phyloP scores from a whole-genome alignment of 495 filamentous ascomycete genomes.

The Aspergillus sclerotioniger region DNA sequence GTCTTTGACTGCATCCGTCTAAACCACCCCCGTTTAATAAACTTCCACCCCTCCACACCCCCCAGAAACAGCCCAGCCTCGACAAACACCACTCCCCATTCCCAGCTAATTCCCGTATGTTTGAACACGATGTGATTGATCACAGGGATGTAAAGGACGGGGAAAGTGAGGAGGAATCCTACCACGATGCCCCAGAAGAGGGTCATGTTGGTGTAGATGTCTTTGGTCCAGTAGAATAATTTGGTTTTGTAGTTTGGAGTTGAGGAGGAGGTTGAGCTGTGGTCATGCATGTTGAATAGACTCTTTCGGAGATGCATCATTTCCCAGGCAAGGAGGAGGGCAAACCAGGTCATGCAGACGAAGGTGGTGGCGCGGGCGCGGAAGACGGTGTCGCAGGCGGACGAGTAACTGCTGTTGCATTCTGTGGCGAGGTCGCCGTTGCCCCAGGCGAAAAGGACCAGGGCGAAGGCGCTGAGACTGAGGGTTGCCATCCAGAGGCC shows the following conservation, averaged over 20 bases:
- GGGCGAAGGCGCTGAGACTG: slow-evolving; percentile 61
- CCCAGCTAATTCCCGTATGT: slow-evolving; percentile 69
- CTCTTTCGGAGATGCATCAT: slow-evolving; percentile 65
- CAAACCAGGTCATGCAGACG: slow-evolving; percentile 72
- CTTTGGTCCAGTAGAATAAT: slow-evolving; percentile 42
- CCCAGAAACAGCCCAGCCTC: slow-evolving; percentile 60
- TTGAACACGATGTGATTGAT: slow-evolving; percentile 69
- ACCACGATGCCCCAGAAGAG: slow-evolving; percentile 67
- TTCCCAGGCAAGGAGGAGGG: slow-evolving; percentile 72
- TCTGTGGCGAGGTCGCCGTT: slow-evolving; percentile 59
- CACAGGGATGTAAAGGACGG: slow-evolving; percentile 68
- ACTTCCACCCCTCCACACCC: slow-evolving; percentile 68
- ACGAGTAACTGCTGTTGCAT: slow-evolving; percentile 60
- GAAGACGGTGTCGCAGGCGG: slow-evolving; percentile 64
- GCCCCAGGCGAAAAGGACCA: slow-evolving; percentile 66
- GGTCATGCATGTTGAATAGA: slow-evolving; percentile 63
- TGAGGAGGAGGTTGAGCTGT: slow-evolving; percentile 40
- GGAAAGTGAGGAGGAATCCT: slow-evolving; percentile 70
- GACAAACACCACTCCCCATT: slow-evolving; percentile 64
- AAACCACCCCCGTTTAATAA: slow-evolving; percentile 57
- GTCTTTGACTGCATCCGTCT: slow-evolving; percentile 14
- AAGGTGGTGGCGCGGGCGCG: slow-evolving; percentile 70
- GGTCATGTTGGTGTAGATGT: slow-evolving; percentile 71
- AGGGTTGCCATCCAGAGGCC: slow-evolving; percentile 69
- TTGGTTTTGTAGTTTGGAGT: slow-evolving; percentile 10